Base-by-base conservation (phyloP, 768 basidiomycete genomes). In the Termitomyces sp. region DNA sequence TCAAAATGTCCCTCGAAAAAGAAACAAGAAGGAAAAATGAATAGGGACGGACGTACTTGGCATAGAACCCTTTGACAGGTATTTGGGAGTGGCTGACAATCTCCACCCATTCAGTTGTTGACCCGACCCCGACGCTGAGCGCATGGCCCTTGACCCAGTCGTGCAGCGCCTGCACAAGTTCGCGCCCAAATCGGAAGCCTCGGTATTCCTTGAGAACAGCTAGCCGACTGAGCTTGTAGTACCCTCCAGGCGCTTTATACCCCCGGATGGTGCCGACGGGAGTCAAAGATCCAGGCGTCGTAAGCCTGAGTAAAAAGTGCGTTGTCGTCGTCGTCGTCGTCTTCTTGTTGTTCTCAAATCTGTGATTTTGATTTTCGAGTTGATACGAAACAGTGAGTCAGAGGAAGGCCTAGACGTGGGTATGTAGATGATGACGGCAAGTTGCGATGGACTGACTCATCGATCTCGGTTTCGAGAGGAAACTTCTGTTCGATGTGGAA, bases 151-250 rank as follows among this genome's bases (percentile, higher is more conserved):
- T 71, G 61, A 82, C 80, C 84, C 85, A 90, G 40, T 78, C 74
- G 67, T 91, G 88, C 62, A 91, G 70, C 3, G 79, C 77, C 46
- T 79, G 69, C 28, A 93, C 87, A 58, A 95, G 86, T 61, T 78
- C 80, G 50, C 81, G 79, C 22, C 92, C 93, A 60, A 92, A 84
- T 61, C 78, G 77, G 77, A 78, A 79, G 55, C 78, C 73, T 51
- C 93, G 85, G 70, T 87, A 89, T 1, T 82, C 79, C 64, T 83
- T 82, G 65, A 89, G 81, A 42, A 94, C 81, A 18, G 83, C 89
- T 9, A 92, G 82, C 3, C 90, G 84, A 63, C 79, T 81, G 59
- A 95, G 84, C 76, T 93, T 92, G 76, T 89, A 89, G 71, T 84
- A 84, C 39, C 71, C 69, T 35, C 69, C 75, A 36, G 74, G 75